A percentile compares a stretch with the other conserved stretches of the same genome.
Evolutionary conservation across 1,284 basidiomycete genomes (phyloP).

Genomic region (Rhodotorula sp.): DNA sequence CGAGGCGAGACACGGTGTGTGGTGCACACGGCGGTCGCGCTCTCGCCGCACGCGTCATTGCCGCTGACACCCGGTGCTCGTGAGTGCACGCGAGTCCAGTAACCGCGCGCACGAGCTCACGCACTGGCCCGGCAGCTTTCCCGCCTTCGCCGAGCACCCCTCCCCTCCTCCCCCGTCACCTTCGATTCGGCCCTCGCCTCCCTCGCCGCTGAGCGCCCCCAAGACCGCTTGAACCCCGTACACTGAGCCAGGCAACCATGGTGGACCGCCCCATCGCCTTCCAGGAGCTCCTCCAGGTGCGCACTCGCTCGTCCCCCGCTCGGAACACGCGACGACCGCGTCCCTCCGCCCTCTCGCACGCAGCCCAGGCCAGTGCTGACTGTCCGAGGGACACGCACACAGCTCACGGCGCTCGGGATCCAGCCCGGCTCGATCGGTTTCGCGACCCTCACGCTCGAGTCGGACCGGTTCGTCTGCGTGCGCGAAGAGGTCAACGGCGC

Average conservation of each 20-base stretch:
- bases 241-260: conserved; percentile 1
- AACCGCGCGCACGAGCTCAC: too few species aligned
- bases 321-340: neutral
- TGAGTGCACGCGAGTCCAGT: too few species aligned
- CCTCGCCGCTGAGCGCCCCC: neutral
- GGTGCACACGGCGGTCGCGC: too few species aligned
- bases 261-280: conserved; percentile 42
- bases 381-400: conserved; percentile 50
- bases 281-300: conserved; percentile 41
- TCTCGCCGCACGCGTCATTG: too few species aligned
- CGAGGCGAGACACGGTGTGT: too few species aligned
- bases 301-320: too few species aligned
- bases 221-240: neutral
- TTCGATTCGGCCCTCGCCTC: neutral
- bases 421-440: conserved; percentile 97
- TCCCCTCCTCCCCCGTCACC: neutral
- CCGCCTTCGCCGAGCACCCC: too few species aligned
- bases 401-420: conserved; percentile 93
- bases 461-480: conserved; percentile 89
- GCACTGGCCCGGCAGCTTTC: too few species aligned
- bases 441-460: conserved; percentile 93
- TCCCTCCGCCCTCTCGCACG: neutral
- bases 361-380: neutral
- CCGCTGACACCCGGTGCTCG: too few species aligned
- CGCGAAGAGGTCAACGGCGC: conserved; percentile 50